phyloP scores from a whole-genome alignment of 1,139 yeast genomes.

The Kodamaea sp. region DNA sequence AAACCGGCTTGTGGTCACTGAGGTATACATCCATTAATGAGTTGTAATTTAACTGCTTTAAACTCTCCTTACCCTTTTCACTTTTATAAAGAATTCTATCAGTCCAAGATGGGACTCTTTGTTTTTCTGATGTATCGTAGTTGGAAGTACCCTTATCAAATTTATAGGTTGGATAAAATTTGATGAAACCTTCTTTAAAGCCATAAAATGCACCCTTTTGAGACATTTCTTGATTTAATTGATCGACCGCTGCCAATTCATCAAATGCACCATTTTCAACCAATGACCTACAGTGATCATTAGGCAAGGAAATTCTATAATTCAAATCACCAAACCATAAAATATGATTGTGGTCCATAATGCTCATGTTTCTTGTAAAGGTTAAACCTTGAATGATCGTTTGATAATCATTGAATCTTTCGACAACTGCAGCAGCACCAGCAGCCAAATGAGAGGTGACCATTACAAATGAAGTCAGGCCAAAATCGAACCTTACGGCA shows the following conservation, averaged over 20 bases:
- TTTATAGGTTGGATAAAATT: conserved; percentile 87
- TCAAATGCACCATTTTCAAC: conserved; percentile 46
- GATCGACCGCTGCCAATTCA: conserved; percentile 69
- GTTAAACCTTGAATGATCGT: conserved; percentile 74
- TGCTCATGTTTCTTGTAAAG: conserved; percentile 66
- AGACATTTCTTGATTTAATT: conserved; percentile 72
- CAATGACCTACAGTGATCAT: conserved; percentile 66
- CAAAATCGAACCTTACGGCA: conserved; percentile 74
- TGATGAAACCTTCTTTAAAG: conserved; percentile 68
- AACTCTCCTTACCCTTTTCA: conserved; percentile 33
- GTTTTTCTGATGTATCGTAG: conserved; percentile 65
- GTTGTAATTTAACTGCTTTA: conserved; percentile 58
- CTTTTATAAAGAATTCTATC: conserved; percentile 56
- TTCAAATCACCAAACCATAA: conserved; percentile 97
- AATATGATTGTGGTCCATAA: conserved; percentile 79
- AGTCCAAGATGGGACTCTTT: conserved; percentile 96
- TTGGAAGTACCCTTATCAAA: conserved; percentile 89
- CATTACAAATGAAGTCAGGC: conserved; percentile 75
- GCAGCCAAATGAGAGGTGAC: conserved; percentile 96
- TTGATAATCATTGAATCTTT: conserved; percentile 83
- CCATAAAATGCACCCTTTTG: conserved; percentile 77
- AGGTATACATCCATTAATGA: conserved; percentile 52
- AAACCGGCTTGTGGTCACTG: conserved; percentile 93
- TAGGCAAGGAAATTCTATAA: conserved; percentile 72
- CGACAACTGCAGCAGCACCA: conserved; percentile 78